A percentile compares a stretch with the other conserved stretches of the same genome.
Evolutionary conservation across 768 basidiomycete species (phyloP).

Genomic region (Lactarius hatsudake): DNA sequence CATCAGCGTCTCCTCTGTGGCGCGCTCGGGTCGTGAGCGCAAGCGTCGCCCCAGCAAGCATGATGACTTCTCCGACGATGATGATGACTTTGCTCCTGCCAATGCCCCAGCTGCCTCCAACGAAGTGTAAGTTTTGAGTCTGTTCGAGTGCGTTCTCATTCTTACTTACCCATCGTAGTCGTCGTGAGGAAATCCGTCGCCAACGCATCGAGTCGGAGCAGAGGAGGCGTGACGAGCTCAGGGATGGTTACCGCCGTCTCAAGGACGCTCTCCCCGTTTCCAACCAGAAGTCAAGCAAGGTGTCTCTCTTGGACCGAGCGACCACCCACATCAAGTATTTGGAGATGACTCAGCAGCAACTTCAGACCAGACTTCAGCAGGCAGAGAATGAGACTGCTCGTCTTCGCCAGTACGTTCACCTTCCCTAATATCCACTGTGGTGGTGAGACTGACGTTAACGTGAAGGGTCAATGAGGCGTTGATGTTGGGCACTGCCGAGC

Average conservation of each 20-base stretch:
- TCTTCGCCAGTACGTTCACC: conserved; percentile 54
- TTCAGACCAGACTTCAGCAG: conserved; percentile 72
- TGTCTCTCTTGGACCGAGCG: conserved; percentile 83
- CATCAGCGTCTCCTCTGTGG: conserved; percentile 45
- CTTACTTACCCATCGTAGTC: conserved; percentile 37
- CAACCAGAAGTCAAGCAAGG: conserved; percentile 93
- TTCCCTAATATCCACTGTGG: not conserved
- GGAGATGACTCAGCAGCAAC: conserved; percentile 72
- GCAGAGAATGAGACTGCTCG: conserved; percentile 79
- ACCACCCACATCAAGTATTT: conserved; percentile 86
- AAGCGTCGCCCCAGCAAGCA: conserved; percentile 44
- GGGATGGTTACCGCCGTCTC: conserved; percentile 87
- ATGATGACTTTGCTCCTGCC: conserved; percentile 68
- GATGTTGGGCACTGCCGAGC: conserved; percentile 81
- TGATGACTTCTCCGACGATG: conserved; percentile 68
- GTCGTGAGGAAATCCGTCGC: conserved; percentile 86
- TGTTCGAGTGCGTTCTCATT: not conserved
- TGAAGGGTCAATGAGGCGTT: conserved; percentile 79
- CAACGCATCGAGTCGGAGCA: conserved; percentile 95
- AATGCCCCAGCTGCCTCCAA: conserved; percentile 43
- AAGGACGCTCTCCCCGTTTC: conserved; percentile 87
- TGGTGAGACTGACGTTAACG: conserved; percentile 10
- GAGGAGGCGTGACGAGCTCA: conserved; percentile 86
- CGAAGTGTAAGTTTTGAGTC: conserved; percentile 47
- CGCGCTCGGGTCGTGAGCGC: conserved; percentile 48